These are phyloP conservation scores for Epichloe brachyelytri DNA, from an alignment of 2,329 filamentous ascomycete species.

Conservation along the genomic window DNA sequence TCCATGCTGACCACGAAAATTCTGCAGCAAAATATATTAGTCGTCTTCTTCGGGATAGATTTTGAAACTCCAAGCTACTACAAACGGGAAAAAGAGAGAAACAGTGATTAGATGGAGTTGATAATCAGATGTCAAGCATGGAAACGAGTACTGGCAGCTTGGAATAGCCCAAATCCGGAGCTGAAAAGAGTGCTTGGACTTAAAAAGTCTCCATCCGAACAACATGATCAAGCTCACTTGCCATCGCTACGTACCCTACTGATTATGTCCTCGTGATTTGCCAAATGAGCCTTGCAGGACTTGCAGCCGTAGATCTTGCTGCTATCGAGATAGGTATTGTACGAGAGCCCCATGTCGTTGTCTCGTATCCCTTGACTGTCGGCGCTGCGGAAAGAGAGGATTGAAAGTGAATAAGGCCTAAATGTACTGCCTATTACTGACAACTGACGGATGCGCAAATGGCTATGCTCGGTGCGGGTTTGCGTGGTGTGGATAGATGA, in stretches of 20 bases:
- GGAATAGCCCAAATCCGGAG: neutral
- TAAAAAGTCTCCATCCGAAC: neutral
- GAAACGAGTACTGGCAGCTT: neutral
- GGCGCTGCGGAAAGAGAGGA: neutral
- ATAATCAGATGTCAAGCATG: neutral
- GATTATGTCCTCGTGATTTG: conserved; percentile 92
- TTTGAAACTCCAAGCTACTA: neutral
- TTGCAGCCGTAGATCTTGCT: conserved; percentile 87
- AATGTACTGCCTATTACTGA: neutral
- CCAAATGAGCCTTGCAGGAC: conserved; percentile 87
- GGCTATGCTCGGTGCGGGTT: neutral
- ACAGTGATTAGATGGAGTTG: neutral
- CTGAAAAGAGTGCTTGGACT: neutral
- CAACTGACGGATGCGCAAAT: neutral
- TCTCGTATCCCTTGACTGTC: neutral
- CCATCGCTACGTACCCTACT: conserved; percentile 53
- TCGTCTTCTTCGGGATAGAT: too few relatives aligned
- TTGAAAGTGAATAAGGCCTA: neutral
- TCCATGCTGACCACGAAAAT: conserved; percentile 95
- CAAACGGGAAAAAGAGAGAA: neutral
- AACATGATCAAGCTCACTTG: neutral
- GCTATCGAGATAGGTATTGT: conserved; percentile 83
- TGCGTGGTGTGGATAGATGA: neutral
- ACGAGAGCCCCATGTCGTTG: conserved; percentile 63
- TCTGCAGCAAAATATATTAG: conserved; percentile 37